A percentile compares a stretch with the other conserved stretches of the same genome.
Conservation (phyloP, 2,329 filamentous ascomycete species). For the Tricladium varicosporioides region DNA sequence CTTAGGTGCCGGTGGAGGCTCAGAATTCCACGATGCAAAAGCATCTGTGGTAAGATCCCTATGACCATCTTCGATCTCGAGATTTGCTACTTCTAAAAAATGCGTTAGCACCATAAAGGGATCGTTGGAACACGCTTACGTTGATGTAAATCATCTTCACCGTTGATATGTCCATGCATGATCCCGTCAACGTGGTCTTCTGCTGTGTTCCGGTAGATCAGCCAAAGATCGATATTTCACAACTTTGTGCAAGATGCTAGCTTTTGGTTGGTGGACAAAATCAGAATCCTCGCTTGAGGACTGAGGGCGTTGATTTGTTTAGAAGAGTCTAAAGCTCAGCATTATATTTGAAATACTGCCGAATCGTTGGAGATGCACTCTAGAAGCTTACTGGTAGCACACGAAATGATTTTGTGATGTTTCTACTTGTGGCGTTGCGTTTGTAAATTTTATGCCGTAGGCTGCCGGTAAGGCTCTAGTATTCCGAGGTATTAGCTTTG, state of each 20-base stretch:
- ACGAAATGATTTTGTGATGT: too few species aligned
- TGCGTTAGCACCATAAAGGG: slow-evolving; percentile 15
- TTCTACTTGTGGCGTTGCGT: too few species aligned
- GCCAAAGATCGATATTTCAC: neutral
- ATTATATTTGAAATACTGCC: neutral
- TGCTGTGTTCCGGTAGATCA: neutral
- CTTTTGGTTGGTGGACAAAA: neutral
- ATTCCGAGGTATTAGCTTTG: too few species aligned
- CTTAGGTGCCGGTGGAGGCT: slow-evolving; percentile 32
- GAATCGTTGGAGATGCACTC: neutral
- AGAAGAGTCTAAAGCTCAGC: neutral
- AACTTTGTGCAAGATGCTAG: too few species aligned
- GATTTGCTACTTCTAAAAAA: slow-evolving; percentile 25
- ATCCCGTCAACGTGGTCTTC: neutral
- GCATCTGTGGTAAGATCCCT: slow-evolving; percentile 13
- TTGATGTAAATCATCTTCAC: slow-evolving; percentile 22
- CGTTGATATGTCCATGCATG: slow-evolving; percentile 30
- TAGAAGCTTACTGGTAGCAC: too few species aligned
- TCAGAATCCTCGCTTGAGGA: neutral
- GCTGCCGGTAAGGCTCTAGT: too few species aligned
- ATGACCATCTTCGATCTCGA: slow-evolving; percentile 29
- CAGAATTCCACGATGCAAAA: slow-evolving; percentile 26
- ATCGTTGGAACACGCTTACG: slow-evolving; percentile 15
- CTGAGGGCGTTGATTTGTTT: neutral
- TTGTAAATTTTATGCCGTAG: too few species aligned